Base-by-base conservation (phyloP, 2,329 filamentous ascomycete genomes). In the Neopestalotiopsis clavispora region DNA sequence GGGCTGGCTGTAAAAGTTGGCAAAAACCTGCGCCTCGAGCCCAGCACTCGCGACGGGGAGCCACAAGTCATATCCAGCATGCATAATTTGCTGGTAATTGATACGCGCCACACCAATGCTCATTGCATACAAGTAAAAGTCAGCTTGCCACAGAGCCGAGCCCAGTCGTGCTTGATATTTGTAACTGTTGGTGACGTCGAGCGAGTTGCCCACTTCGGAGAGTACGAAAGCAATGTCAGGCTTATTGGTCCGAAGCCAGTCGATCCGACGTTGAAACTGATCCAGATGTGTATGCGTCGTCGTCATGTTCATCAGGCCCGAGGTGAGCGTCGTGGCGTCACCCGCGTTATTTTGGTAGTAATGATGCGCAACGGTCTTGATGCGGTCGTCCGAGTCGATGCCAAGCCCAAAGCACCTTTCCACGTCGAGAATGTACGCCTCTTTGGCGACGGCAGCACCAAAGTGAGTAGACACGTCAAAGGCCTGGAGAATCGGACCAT, bases 81-180 rank as follows among this genome's bases (percentile, higher is more conserved):
- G 78, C 79, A 80, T 79, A 67, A 80, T 79, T 69, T 81, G 79
- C 73, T 81, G 78, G 67, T 79, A 79, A 70, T 81, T 78, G 73
- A 81, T 78, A 17, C 79, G 75, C 9, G 71, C 68, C 32, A 81
- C 69, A 59, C 80, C 80, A n/a, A 80, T 74, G 45, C 68, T 71
- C 71, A 81, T 77, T 61, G 71, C 68, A 67, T 81, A 80, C 1
- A 81, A 74, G 69, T 80, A 80, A 71, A 79, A 79, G 66, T 80
- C 79, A 14, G 80, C 76, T 68, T 78, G 77, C 79, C 79, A 81
- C 3, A 81, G 73, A 4, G 78, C 77, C 10, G 76, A 77, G 17
- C 79, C 80, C 17, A 81, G 76, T 4, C 77, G 74, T 3, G 76
- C 76, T 67, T 80, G 78, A 67, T 78, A 80, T 57, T 73, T 71